A percentile compares a stretch with the other conserved stretches of the same genome.
Evolutionary conservation across 495 filamentous ascomycete genomes (phyloP).

Genomic region (Daldinia concentrica): DNA sequence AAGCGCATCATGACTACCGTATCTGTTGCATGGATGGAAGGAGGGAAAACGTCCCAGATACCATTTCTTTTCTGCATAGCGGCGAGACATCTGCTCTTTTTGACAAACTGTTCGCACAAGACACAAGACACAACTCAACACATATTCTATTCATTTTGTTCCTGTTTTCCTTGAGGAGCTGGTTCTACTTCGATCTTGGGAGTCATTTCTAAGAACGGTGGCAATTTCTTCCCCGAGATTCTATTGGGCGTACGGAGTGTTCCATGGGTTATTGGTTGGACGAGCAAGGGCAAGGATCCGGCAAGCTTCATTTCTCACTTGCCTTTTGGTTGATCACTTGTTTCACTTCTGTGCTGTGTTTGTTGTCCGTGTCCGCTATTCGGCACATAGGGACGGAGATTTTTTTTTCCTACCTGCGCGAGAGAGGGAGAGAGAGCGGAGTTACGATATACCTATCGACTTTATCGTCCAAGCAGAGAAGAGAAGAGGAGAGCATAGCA

Average conservation of each 20-base stretch:
- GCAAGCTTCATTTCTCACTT: slow-evolving; percentile 21
- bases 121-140: slow-evolving; percentile 7
- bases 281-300: slow-evolving; percentile 24
- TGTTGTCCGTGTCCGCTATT: neutral
- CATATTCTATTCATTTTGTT: slow-evolving; percentile 12
- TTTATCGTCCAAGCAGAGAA: slow-evolving; percentile 13
- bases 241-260: slow-evolving; percentile 39
- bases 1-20: slow-evolving; percentile 35
- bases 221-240: slow-evolving; percentile 16
- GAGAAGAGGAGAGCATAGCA: slow-evolving; percentile 4
- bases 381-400: slow-evolving; percentile 1
- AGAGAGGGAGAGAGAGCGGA: neutral
- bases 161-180: slow-evolving; percentile 19
- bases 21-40: slow-evolving; percentile 39
- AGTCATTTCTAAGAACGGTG: slow-evolving; percentile 41
- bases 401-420: neutral
- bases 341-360: slow-evolving; percentile 7
- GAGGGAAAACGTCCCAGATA: slow-evolving; percentile 41
- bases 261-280: slow-evolving; percentile 27
- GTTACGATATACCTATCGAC: slow-evolving; percentile 31
- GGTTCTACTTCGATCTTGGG: slow-evolving; percentile 38
- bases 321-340: slow-evolving; percentile 12
- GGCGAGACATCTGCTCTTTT: slow-evolving; percentile 37
- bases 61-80: slow-evolving; percentile 45
- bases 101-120: slow-evolving; percentile 1